These are phyloP conservation scores for Candida schatavii DNA, from an alignment of 805 yeast species.

Conservation along the genomic window DNA sequence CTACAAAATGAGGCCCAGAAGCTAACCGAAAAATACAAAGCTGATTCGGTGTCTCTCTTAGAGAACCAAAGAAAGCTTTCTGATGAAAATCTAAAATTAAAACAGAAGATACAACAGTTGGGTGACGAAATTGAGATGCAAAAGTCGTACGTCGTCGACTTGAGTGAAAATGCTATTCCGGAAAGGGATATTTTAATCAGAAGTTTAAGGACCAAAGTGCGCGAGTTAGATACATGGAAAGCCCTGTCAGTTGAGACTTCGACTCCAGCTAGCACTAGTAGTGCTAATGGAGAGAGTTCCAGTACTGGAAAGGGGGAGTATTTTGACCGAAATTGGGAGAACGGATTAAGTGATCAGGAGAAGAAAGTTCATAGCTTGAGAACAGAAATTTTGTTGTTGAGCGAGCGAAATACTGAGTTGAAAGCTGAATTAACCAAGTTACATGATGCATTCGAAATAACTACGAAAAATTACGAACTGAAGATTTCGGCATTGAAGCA, in stretches of 20 bases:
- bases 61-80: conserved; percentile 9
- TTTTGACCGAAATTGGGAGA: not conserved
- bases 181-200: conserved; percentile 22
- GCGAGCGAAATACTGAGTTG: conserved; percentile 19
- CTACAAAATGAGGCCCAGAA: conserved; percentile 13
- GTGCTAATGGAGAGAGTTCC: not conserved
- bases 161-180: conserved; percentile 16
- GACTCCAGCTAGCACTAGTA: not conserved
- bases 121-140: conserved; percentile 9
- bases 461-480: conserved; percentile 19
- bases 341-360: conserved; percentile 8
- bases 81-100: conserved; percentile 10
- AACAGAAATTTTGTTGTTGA: conserved; percentile 15
- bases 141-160: conserved; percentile 7
- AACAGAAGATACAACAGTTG: conserved; percentile 6
- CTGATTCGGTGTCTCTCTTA: conserved; percentile 10
- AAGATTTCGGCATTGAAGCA: conserved; percentile 20
- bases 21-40: conserved; percentile 4
- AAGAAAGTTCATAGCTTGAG: conserved; percentile 10
- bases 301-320: not conserved
- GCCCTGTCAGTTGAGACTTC: not conserved
- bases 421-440: conserved; percentile 15
- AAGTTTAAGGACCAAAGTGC: conserved; percentile 13
- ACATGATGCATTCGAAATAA: conserved; percentile 13
- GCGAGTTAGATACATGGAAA: conserved; percentile 11